A percentile compares a stretch with the other conserved stretches of the same genome.
phyloP scores from a whole-genome alignment of 2,329 filamentous ascomycete species.

The Immersiporthe knoxdaviesiana region DNA sequence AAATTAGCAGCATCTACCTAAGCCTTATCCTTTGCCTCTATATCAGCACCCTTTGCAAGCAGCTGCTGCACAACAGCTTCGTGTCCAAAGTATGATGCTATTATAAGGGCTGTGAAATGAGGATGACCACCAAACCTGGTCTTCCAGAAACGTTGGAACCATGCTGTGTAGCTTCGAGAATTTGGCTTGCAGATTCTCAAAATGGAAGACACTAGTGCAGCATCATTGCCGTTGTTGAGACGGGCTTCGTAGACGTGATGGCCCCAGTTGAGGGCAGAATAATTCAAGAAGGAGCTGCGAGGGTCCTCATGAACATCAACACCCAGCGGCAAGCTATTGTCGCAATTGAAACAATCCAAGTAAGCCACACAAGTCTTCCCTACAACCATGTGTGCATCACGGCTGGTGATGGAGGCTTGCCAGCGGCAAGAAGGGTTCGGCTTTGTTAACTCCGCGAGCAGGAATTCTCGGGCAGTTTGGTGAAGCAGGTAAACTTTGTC shows the following conservation, averaged over 20 bases:
- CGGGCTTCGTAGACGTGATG: conserved; percentile 11
- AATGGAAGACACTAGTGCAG: not conserved
- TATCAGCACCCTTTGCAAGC: too few relatives aligned
- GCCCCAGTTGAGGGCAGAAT: not conserved
- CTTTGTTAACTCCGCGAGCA: not conserved
- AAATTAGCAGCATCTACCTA: too few relatives aligned
- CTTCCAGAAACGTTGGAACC: not conserved
- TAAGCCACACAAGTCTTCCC: not conserved
- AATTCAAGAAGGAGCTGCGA: not conserved
- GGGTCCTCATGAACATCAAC: not conserved
- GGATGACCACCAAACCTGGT: not conserved
- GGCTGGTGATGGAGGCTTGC: not conserved
- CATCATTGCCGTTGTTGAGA: conserved; percentile 7
- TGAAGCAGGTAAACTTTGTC: not conserved
- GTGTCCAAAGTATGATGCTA: not conserved
- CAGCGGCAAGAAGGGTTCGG: not conserved
- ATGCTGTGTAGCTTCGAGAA: not conserved
- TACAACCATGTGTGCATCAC: not conserved
- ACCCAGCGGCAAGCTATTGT: not conserved
- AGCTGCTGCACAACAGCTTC: too few relatives aligned
- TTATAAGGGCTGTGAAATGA: not conserved
- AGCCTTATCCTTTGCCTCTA: too few relatives aligned
- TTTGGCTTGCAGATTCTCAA: not conserved
- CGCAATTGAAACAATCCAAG: not conserved
- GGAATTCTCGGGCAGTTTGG: not conserved